These are phyloP conservation scores for Fusarium heterosporum DNA, from an alignment of 2,329 filamentous ascomycete genomes.

Conservation along the genomic window DNA sequence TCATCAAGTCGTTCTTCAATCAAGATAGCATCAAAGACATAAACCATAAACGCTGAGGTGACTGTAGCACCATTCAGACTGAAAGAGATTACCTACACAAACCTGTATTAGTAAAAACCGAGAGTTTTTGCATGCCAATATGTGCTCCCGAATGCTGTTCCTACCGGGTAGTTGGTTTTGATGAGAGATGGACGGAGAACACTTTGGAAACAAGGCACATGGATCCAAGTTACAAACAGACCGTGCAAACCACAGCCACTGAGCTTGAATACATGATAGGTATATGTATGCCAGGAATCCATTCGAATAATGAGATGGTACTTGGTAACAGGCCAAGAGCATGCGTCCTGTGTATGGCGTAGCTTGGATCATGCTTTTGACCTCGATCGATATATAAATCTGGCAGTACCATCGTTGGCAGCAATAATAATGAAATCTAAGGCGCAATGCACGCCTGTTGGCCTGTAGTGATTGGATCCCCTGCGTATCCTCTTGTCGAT, in stretches of 20 bases:
- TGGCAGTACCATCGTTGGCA: neutral
- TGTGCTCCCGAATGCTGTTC: neutral
- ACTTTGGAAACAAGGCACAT: too few relatives aligned
- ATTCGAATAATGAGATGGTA: too few relatives aligned
- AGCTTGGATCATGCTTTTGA: too few relatives aligned
- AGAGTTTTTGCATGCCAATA: neutral
- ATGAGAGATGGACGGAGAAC: neutral
- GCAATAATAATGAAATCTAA: neutral
- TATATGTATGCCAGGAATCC: too few relatives aligned
- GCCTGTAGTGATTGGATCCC: neutral
- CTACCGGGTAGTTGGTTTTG: neutral
- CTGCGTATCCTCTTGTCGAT: neutral
- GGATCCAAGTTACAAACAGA: neutral
- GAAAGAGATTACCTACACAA: rapidly evolving
- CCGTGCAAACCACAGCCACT: neutral
- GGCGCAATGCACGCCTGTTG: neutral
- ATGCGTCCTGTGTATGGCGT: too few relatives aligned
- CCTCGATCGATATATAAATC: too few relatives aligned
- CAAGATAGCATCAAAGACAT: too few relatives aligned
- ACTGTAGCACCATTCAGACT: too few relatives aligned
- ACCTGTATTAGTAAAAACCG: neutral
- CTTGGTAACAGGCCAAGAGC: too few relatives aligned
- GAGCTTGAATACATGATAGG: neutral
- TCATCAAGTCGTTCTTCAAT: too few relatives aligned
- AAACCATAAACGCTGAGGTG: too few relatives aligned